These are phyloP conservation scores for Macrophomina pseudophaseolina DNA, from an alignment of 2,329 filamentous ascomycete species.

Conservation along the genomic window DNA sequence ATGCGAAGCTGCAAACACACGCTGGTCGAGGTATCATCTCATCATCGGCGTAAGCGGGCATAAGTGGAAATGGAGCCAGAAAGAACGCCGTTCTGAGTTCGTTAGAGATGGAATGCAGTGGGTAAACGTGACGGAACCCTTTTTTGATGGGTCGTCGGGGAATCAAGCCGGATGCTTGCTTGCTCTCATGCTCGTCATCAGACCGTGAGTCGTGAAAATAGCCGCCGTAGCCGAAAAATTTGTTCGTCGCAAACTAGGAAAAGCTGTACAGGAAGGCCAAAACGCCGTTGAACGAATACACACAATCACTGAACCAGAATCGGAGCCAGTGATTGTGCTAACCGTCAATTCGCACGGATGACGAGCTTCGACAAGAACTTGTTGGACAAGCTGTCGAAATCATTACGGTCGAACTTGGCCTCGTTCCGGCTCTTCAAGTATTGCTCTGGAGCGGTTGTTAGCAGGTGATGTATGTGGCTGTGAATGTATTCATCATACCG, in stretches of 20 bases:
- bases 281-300: conserved; percentile 11
- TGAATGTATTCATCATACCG: conserved; percentile 64
- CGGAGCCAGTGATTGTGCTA: conserved; percentile 21
- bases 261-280: conserved; percentile 26
- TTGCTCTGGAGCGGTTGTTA: conserved; percentile 64
- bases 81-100: conserved; percentile 16
- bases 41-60: conserved; percentile 26
- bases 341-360: conserved; percentile 79
- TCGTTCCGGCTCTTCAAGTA: conserved; percentile 82
- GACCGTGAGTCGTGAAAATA: conserved; percentile 26
- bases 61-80: conserved; percentile 17
- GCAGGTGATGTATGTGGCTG: not conserved
- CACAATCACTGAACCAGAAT: conserved; percentile 9
- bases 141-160: conserved; percentile 19
- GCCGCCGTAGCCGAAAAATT: conserved; percentile 25
- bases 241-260: conserved; percentile 26
- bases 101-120: conserved; percentile 25
- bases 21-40: conserved; percentile 26
- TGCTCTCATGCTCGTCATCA: conserved; percentile 26
- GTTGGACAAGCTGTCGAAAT: conserved; percentile 95
- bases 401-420: conserved; percentile 83
- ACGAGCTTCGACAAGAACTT: conserved; percentile 97
- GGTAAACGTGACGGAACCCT: conserved; percentile 24
- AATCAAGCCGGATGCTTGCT: conserved; percentile 25
- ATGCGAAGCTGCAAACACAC: conserved; percentile 25